Percentiles rank a stretch among this genome's conserved stretches.
These are phyloP conservation scores for Leccinum obscurum DNA, from an alignment of 768 basidiomycete species.

Conservation along the genomic window DNA sequence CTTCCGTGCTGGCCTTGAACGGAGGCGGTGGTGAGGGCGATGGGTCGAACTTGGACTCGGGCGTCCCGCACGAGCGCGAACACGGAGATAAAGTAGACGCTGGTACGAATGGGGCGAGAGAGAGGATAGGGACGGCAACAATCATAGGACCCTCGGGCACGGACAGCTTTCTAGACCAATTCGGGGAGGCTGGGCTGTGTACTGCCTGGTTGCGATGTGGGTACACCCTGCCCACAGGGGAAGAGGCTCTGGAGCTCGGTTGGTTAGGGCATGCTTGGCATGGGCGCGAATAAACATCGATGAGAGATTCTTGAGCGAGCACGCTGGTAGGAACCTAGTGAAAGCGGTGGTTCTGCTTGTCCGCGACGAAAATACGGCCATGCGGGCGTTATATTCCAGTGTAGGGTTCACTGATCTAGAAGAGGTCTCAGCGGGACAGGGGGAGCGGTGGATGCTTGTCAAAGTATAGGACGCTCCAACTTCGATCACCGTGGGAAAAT, in stretches of 20 bases:
- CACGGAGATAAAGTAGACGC: neutral
- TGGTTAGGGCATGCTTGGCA: conserved; percentile 22
- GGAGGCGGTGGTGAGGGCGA: neutral
- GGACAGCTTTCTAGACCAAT: conserved; percentile 5
- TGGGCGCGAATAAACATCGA: conserved; percentile 26
- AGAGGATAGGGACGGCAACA: conserved; percentile 25
- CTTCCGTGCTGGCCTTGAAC: neutral
- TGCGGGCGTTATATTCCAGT: conserved; percentile 21
- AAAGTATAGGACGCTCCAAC: conserved; percentile 33
- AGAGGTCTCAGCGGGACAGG: conserved; percentile 8
- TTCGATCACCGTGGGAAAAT: no score
- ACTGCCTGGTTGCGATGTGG: conserved; percentile 29
- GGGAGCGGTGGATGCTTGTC: conserved; percentile 22
- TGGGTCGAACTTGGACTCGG: neutral
- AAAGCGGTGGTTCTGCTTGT: conserved; percentile 24
- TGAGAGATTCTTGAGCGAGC: conserved; percentile 3
- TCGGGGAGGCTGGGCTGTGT: conserved; percentile 19
- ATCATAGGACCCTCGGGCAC: conserved; percentile 18
- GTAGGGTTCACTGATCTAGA: conserved; percentile 21
- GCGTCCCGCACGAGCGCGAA: neutral
- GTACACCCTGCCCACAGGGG: conserved; percentile 28
- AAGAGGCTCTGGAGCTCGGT: conserved; percentile 17
- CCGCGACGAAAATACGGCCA: conserved; percentile 15
- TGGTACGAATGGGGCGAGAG: neutral
- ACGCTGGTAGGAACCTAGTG: neutral